phyloP scores from a whole-genome alignment of 805 yeast genomes.

The Pichia eremophila region DNA sequence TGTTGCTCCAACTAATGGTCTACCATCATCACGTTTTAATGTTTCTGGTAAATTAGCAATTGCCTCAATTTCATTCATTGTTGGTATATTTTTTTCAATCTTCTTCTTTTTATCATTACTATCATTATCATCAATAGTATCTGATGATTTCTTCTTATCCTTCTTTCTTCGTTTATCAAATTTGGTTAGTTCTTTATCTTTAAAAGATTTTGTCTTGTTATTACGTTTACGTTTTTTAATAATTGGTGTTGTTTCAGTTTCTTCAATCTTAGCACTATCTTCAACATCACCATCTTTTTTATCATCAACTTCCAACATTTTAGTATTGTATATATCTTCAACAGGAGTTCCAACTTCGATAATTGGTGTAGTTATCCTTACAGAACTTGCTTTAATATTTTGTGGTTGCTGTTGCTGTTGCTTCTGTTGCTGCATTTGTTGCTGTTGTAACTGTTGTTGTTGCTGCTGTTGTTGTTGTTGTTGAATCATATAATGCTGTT shows the following conservation, averaged over 20 bases:
- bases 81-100: too few relatives aligned
- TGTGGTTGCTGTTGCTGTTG: slow-evolving; percentile 13
- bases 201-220: background rate
- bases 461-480: background rate
- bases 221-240: background rate
- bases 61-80: too few relatives aligned
- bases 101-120: too few relatives aligned
- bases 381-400: background rate
- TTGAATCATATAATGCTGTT: background rate
- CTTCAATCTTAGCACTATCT: background rate
- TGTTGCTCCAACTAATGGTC: slow-evolving; percentile 75
- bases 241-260: background rate
- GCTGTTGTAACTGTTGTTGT: background rate
- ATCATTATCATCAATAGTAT: too few relatives aligned
- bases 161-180: too few relatives aligned
- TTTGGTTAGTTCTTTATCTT: background rate
- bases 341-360: background rate
- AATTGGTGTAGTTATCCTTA: background rate
- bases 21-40: slow-evolving; percentile 46
- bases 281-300: background rate
- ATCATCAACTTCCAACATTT: background rate
- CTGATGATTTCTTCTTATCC: too few relatives aligned
- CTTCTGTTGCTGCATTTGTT: background rate
- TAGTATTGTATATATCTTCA: background rate
- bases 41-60: slow-evolving; percentile 7